A percentile compares a stretch with the other conserved stretches of the same genome.
phyloP scores from a whole-genome alignment of 768 basidiomycete species.

The Tulasnella sp. region DNA sequence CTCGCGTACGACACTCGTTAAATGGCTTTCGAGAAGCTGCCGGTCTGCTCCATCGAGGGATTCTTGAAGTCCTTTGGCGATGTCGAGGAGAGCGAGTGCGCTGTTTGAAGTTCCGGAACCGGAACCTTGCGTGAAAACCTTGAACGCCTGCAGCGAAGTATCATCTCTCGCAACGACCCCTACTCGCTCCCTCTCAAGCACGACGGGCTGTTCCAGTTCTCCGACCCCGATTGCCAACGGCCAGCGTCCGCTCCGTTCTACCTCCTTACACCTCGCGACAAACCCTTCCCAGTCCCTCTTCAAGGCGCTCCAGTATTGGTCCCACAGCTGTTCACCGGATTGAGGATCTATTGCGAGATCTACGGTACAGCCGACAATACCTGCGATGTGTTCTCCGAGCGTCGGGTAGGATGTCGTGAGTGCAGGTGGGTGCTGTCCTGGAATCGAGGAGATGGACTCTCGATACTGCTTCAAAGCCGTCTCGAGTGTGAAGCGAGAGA shows the following conservation, averaged over 20 bases:
- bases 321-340: constrained; percentile 77
- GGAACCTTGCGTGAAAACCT: constrained; percentile 20
- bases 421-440: constrained; percentile 59
- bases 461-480: constrained; percentile 84
- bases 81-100: constrained; percentile 17
- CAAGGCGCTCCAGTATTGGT: constrained; percentile 79
- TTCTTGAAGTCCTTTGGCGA: constrained; percentile 15
- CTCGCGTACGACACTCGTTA: constrained; percentile 69
- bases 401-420: constrained; percentile 66
- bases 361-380: constrained; percentile 86
- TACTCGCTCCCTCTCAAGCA: constrained; percentile 79
- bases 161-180: constrained; percentile 68
- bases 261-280: constrained; percentile 82
- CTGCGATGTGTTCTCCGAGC: constrained; percentile 73
- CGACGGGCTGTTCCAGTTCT: constrained; percentile 51
- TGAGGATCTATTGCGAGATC: constrained; percentile 69
- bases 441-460: constrained; percentile 62
- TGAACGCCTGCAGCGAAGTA: constrained; percentile 57
- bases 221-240: constrained; percentile 66
- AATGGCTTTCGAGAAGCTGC: constrained; percentile 55
- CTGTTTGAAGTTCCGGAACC: background rate
- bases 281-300: constrained; percentile 97
- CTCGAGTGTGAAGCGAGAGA: constrained; percentile 79
- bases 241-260: constrained; percentile 86
- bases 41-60: constrained; percentile 21